Percentiles rank a stretch among this genome's conserved stretches.
phyloP scores from a whole-genome alignment of 345 rosid species.

The Aquilaria malaccensis region DNA sequence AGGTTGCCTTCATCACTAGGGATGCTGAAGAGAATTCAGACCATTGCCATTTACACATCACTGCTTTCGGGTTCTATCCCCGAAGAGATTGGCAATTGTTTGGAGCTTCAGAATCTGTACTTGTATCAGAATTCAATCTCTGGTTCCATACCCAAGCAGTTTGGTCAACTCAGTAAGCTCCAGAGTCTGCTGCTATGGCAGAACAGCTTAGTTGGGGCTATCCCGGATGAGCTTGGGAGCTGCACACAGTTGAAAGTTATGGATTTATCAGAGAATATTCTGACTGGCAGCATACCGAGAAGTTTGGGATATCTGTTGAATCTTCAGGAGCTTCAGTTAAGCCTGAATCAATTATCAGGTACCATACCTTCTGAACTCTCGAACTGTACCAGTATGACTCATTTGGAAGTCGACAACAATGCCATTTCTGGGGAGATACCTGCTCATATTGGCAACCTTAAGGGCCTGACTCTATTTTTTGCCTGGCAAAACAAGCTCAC shows the following conservation, averaged over 20 bases:
- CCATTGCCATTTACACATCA: constrained; percentile 72
- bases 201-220: constrained; percentile 76
- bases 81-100: constrained; percentile 73
- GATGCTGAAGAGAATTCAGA: constrained; percentile 60
- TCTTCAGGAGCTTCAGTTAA: constrained; percentile 83
- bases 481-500: constrained; percentile 89
- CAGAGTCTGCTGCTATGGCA: constrained; percentile 83
- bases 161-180: constrained; percentile 75
- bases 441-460: constrained; percentile 43
- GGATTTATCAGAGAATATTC: constrained; percentile 74
- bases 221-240: constrained; percentile 62
- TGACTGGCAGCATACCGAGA: constrained; percentile 73
- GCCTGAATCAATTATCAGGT: constrained; percentile 83
- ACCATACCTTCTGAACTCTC: constrained; percentile 63
- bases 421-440: constrained; percentile 74
- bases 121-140: constrained; percentile 86
- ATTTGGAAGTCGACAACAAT: constrained; percentile 78
- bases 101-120: constrained; percentile 76
- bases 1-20: constrained; percentile 67
- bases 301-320: constrained; percentile 66
- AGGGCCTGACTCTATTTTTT: constrained; percentile 68
- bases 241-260: constrained; percentile 58
- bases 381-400: constrained; percentile 59
- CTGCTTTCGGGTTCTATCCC: constrained; percentile 76
- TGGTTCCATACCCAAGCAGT: constrained; percentile 53